Base-by-base conservation (phyloP, 140 eudicot genomes). In the Bidens hawaiensis region DNA sequence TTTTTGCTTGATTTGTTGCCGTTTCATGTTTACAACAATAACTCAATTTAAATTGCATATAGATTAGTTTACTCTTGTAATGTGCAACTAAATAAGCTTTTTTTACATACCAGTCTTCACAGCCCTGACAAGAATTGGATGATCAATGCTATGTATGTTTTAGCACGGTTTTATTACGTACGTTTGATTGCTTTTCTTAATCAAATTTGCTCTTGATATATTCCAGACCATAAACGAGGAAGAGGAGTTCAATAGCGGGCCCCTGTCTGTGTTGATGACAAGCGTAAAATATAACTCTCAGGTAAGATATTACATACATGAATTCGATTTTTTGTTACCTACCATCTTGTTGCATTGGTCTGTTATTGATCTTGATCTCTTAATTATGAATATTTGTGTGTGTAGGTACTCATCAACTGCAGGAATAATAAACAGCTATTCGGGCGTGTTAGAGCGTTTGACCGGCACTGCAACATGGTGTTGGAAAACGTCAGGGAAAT, bases 401-500 rank as follows among this genome's bases (percentile, higher is more conserved):
- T 40, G 2, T 33, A 89, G 93, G 95, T 90, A 63, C 82, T 90
- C 5, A 86, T 90, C 62, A 90, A 90, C 76, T 90, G 94, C 80
- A 72, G 97, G 46, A 90, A 90, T 59, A 90, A 90, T 67, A 86
- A 73, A 62, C 86, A 90, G 71, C 89, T 90, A 26, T 71, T 90
- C 4, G 97, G 97, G 6, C 95, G 95, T 48, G 97, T 90, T 74
- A 86, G 95, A 75, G 95, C 97, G 15, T 90, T 86, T 73, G 97
- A 90, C 61, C 80, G 97, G 14, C 97, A 86, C 72, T 90, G 97
- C 72, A 90, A 90, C 72, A 90, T 90, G 97, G 97, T 89, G 62
- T 76, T 89, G 5, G 97, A 89, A 75, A 89, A 89, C 46, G 95
- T 89, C 15, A 67, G 91, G 56, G 97, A 89, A 69, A 89, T 89